Percentiles rank a stretch among this genome's conserved stretches.
Evolutionary conservation across 495 filamentous ascomycete genomes (phyloP).

Genomic region (Tuber umbilicatum): DNA sequence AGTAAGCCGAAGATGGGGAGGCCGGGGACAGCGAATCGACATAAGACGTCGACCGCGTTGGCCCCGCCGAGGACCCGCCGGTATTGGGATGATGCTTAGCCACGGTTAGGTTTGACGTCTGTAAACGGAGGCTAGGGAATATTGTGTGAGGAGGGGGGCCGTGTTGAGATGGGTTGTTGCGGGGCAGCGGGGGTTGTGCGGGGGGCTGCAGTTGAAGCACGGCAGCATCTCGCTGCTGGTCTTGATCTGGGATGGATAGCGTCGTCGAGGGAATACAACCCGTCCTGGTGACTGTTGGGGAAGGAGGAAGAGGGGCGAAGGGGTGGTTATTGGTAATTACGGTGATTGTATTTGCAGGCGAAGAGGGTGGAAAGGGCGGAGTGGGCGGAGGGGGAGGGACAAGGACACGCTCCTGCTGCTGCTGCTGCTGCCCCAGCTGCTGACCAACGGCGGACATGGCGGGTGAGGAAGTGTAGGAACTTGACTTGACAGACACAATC

Average conservation of each 20-base stretch:
- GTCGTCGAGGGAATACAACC: conserved; percentile 25
- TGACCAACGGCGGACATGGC: neutral
- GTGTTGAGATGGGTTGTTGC: conserved; percentile 16
- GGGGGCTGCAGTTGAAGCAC: conserved; percentile 28
- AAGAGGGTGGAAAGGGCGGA: conserved; percentile 19
- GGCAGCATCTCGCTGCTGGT: conserved; percentile 34
- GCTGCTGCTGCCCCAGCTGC: conserved; percentile 12
- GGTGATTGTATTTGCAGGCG: conserved; percentile 9
- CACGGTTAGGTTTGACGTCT: conserved; percentile 36
- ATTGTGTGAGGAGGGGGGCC: conserved; percentile 12
- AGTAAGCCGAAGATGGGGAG: conserved; percentile 33
- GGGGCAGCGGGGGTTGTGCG: conserved; percentile 35
- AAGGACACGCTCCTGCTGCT: conserved; percentile 19
- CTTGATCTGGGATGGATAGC: conserved; percentile 25
- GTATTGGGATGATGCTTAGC: conserved; percentile 25
- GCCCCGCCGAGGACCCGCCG: conserved; percentile 28
- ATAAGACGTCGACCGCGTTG: conserved; percentile 34
- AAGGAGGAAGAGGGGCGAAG: conserved; percentile 9
- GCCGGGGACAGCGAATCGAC: conserved; percentile 33
- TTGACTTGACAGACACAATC: conserved; percentile 2
- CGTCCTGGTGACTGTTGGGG: conserved; percentile 10
- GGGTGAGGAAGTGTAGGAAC: neutral
- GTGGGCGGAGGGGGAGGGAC: conserved; percentile 17
- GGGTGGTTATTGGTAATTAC: conserved; percentile 5
- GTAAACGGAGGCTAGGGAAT: conserved; percentile 23